Evolutionary conservation across 2,329 filamentous ascomycete genomes (phyloP), one percentile per base, ranked within the genome.

Genomic region (Cladorrhinum sp.): DNA sequence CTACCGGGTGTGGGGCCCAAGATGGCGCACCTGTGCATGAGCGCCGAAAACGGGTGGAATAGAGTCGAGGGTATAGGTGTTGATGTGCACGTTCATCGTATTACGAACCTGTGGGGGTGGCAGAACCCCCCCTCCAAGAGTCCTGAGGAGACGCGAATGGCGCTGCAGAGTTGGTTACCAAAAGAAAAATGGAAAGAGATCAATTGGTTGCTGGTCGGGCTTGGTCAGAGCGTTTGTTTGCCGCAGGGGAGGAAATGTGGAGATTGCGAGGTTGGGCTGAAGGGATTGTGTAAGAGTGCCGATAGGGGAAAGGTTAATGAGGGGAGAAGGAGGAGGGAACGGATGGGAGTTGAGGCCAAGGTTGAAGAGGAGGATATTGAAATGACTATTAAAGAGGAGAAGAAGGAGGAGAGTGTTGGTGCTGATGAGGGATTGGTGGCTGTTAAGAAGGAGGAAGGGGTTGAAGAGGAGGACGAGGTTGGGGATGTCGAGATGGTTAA

Each of bases 101-200:
- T 97, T 75, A 93, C 92, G 55, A 96, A 96, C 76, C 79, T 96
- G 25, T 96, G 92, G 92, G 90, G 91, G 2, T 97, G 93, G 93
- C 85, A 96, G 73, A 85, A 85, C 73, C 55, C 67, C 1, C 55
- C 64, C 6, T 93, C 89, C 1, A 87, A 85, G 68, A 89, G 79
- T 12, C 93, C 93, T 0, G 93, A 97, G 77, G 89, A 91, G 72
- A 96, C 93, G 27, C 81, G 93, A 49, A 76, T 81, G 57, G 85
- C 86, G 32, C 79, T 97, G 61, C 85, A 97, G 77, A 81, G 81
- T 16, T 97, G 93, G 93, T 78, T 97, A 68, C 93, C 93, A 2
- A 83, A 76, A 62, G 91, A 96, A 55, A 86, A 85, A 69, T 97
- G 93, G 93, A 89, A 91, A 74, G 91, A 96, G 75, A 96, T 97